Evolutionary conservation across 2,329 filamentous ascomycete species (phyloP), one percentile per base, ranked within the genome.

Genomic region (Rosellinia necatrix): DNA sequence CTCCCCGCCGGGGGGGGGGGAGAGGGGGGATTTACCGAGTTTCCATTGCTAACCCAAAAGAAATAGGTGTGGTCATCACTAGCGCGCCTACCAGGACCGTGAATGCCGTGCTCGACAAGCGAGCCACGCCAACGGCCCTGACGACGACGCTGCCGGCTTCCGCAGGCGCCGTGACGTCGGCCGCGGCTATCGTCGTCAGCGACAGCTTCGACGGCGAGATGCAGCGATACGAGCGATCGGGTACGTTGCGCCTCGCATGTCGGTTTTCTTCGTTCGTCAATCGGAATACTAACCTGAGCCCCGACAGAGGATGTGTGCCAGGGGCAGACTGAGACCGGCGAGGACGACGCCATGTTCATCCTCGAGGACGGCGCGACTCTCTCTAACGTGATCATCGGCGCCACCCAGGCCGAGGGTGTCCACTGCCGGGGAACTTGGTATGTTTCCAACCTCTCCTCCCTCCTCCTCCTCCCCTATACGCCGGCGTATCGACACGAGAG

Each of bases 371-470:
- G 77, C 1, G 77, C 76, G 7, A 75, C 73, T 1, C 70, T 80
- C 41, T 74, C 69, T 53, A 80, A 79, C 52, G 77, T 75, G 38
- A 78, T 78, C 57, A 79, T 79, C 24, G 77, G 77, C 56, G 68
- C 70, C 38, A 70, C 77, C 65, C 76, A 78, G 57, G 66, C 70
- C 15, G 76, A 79, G 61, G 77, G 77, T 32, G 71, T 79, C 6
- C 76, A 80, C 69, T 80, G 77, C 60, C 66, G 72, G 37, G 77
- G 77, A 47, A 53, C 57, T 40, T 57, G 53, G 53, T 56, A 49
- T 34, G 50, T 34, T 32, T 25, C n/a, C 37, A 24, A 34, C 1
- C 19, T 13, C 29, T 15, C 25, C 12, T n/a, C 15, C 9, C 9
- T 4, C 22, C 41, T 19, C 34, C 15, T 37, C 34, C 15, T 37